Base-by-base conservation (phyloP, 1,284 basidiomycete genomes). In the Cryptococcus maquisensis region DNA sequence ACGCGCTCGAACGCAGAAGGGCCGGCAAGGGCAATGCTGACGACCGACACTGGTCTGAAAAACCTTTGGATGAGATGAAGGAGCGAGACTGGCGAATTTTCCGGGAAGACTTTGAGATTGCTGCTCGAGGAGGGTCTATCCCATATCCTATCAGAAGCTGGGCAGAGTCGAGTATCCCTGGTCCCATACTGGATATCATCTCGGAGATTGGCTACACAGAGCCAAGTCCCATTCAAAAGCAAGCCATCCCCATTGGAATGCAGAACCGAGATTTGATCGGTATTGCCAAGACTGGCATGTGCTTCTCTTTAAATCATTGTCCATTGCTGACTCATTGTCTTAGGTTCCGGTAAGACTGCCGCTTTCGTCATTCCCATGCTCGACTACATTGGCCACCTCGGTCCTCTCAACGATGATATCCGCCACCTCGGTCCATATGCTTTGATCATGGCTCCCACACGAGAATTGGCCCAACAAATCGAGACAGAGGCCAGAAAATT, bases 11-110 rank as follows among this genome's bases (percentile, higher is more conserved):
- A 73, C 79, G 88, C 55, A 80, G 90, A 54, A 84, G 83, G 69
- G 89, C 90, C n/a, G 82, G 84, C 54, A 87, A 88, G 79, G 80
- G 83, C 56, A 86, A 89, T 35, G 79, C 90, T 60, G 92, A 96
- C 69, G 92, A 95, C 69, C 81, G 92, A 60, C 96, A 98, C 78
- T 98, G 96, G 96, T 87, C 87, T 2, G 91, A 97, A n/a, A 99
- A 99, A 76, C 83, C 86, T 1, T 78, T 98, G 32, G 75, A 80
- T 2, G 91, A 98, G 75, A 98, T 99, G 96, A 89, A 87, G 69
- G 96, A 98, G 66, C 82, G 95, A 54, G 95, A 99, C 73, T 99
- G 95, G 95, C 84, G 95, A 67, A 98, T 99, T 73, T 98, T 99
- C 79, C 81, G 94, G 60, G 95, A 98, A 75, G 95, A 99, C 76